Base-by-base conservation (phyloP, 192 early-diverging fungal genomes). In the Lobulomyces angularis region DNA sequence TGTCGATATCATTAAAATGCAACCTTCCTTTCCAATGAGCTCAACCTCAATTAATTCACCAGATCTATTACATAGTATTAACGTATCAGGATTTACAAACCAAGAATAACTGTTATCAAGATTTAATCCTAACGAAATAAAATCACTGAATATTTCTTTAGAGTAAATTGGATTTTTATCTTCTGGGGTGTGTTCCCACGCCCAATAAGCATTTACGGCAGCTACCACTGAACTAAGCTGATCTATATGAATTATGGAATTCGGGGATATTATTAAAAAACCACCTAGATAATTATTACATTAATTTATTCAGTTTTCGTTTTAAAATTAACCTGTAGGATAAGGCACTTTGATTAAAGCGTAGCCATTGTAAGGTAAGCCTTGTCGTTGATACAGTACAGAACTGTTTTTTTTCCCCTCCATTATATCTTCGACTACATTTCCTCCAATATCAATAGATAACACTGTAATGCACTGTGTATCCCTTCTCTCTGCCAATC, bases 341-440 rank as follows among this genome's bases (percentile, higher is more conserved):
- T 73, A 69, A 0, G 89, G 90, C 23, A 90, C 68, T 0, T 87
- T 60, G 21, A 80, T 54, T 33, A 96, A 44, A 7, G 56, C 53
- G 34, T 67, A 67, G 39, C 79, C 67, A 55, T 93, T 89, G 51
- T 84, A 87, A 2, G 94, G 94, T 30, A 98, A 65, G 9, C 77
- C 45, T 20, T 77, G 62, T 11, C 79, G 67, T 1, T 75, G 59
- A 53, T 82, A 90, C 20, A 97, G 75, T 24, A 90, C 67, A n/a
- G 91, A 83, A 40, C 83, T 83, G 1, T 62, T 55, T 37, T 72
- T 75, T 37, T 81, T 76, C n/a, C n/a, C n/a, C n/a, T n/a, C n/a
- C n/a, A n/a, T n/a, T n/a, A n/a, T n/a, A n/a, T n/a, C n/a, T n/a
- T n/a, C n/a, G n/a, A n/a, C n/a, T n/a, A n/a, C n/a, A n/a, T n/a